Evolutionary conservation across 257 asterid species (phyloP), one percentile per base, ranked within the genome.

Genomic region (Striga asiatica): DNA sequence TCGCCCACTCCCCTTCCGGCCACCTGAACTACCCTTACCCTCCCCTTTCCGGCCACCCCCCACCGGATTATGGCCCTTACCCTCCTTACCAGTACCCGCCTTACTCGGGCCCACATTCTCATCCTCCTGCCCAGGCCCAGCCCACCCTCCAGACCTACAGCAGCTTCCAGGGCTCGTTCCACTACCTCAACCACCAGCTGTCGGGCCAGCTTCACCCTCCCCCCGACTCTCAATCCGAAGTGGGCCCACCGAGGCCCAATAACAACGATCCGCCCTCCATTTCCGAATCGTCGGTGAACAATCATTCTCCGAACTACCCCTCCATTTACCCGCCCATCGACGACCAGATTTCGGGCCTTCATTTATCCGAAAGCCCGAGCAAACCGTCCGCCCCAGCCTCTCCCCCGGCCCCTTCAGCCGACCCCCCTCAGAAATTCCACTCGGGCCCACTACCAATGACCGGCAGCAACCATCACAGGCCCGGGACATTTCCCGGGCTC

Each of bases 251-350:
- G 8, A 64, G 66, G 58, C 23, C 56, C 14, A 54, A 67, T 63
- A 48, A 56, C 48, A 62, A 55, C 39, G 72, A 60, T 45, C 71
- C 67, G 27, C 72, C 76, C 8, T 65, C 81, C 24, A 11, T 29
- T 34, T 64, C 74, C 32, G 66, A 72, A 57, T 54, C 82, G 23
- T 13, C 49, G 0, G 62, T 50, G 9, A 75, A 69, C 27, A 77
- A 61, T 42, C 50, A 52, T 55, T 48, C 65, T 31, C 73, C 65
- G 5, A 57, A 62, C 50, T 70, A 70, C 42, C 84, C 94, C 23
- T 29, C 84, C 0, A 32, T 77, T 50, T 84, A 87, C 54, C 97
- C 97, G 1, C 84, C 85, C 45, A 78, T 87, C 21, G 86, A 87
- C 14, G 78, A 80, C 58, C 87, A 71, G 1, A 31, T 87, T 65